A percentile compares a stretch with the other conserved stretches of the same genome.
phyloP scores from a whole-genome alignment of 805 yeast species.

The Yarrowia porcina region DNA sequence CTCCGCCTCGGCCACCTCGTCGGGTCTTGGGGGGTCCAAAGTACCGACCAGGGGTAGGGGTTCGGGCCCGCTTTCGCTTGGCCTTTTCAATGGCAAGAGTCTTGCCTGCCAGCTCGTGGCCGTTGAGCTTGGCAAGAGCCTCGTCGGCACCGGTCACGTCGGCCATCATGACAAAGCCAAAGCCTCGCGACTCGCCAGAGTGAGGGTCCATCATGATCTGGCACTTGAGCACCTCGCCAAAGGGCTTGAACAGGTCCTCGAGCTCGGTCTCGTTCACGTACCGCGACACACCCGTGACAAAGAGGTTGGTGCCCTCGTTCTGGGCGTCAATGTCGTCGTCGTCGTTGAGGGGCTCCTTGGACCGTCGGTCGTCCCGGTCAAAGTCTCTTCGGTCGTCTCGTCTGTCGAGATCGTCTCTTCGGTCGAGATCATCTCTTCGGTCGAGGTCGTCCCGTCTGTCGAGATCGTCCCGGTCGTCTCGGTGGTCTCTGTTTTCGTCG shows the following conservation, averaged over 20 bases:
- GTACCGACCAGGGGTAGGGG: slow-evolving; percentile 42
- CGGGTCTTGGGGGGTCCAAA: slow-evolving; percentile 37
- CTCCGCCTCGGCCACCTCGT: slow-evolving; percentile 30
- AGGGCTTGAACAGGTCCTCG: slow-evolving; percentile 34
- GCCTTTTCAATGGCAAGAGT: slow-evolving; percentile 48
- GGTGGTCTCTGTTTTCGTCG: neutral
- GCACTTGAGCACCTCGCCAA: slow-evolving; percentile 35
- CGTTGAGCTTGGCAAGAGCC: slow-evolving; percentile 48
- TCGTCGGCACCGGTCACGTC: slow-evolving; percentile 45
- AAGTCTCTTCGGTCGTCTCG: slow-evolving; percentile 25
- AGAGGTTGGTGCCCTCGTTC: slow-evolving; percentile 40
- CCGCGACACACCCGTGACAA: slow-evolving; percentile 39
- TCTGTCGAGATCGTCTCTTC: slow-evolving; percentile 36
- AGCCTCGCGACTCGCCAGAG: slow-evolving; percentile 48
- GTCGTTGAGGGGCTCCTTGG: slow-evolving; percentile 21
- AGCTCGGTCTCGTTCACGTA: slow-evolving; percentile 35
- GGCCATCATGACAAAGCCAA: slow-evolving; percentile 49
- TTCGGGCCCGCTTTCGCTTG: slow-evolving; percentile 41
- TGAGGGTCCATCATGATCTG: slow-evolving; percentile 48
- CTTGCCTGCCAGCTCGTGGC: slow-evolving; percentile 42
- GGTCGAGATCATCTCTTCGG: slow-evolving; percentile 14
- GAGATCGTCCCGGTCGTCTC: neutral
- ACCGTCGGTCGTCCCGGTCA: slow-evolving; percentile 14
- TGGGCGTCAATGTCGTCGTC: slow-evolving; percentile 34
- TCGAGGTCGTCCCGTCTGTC: slow-evolving; percentile 23